Percentiles rank a stretch among this genome's conserved stretches.
Evolutionary conservation across 495 filamentous ascomycete species (phyloP).

Genomic region (Tuber calosporum): DNA sequence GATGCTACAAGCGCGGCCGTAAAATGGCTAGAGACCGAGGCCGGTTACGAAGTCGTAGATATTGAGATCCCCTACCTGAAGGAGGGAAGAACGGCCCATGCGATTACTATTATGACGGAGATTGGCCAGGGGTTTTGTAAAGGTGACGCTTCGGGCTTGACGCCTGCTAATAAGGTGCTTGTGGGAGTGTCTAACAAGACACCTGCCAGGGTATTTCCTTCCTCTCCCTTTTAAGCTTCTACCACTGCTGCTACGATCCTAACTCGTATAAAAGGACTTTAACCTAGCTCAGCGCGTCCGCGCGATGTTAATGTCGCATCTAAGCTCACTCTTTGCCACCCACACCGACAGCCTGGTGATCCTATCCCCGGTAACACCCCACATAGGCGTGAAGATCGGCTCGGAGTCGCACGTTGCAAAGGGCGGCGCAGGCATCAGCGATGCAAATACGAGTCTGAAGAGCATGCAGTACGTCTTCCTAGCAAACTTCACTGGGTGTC

Average conservation of each 20-base stretch:
- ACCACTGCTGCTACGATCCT: not conserved
- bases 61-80: slow-evolving; percentile 70
- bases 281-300: slow-evolving; percentile 68
- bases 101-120: slow-evolving; percentile 70
- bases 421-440: slow-evolving; percentile 59
- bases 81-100: slow-evolving; percentile 70
- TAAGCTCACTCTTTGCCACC: slow-evolving; percentile 61
- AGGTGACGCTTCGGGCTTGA: slow-evolving; percentile 48
- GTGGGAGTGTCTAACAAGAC: slow-evolving; percentile 58
- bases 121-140: slow-evolving; percentile 44
- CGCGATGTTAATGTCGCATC: slow-evolving; percentile 71
- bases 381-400: slow-evolving; percentile 64
- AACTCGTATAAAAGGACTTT: slow-evolving; percentile 50
- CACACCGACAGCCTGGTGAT: slow-evolving; percentile 68
- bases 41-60: slow-evolving; percentile 61
- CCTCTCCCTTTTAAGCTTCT: not conserved
- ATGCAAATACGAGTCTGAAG: slow-evolving; percentile 62
- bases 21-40: slow-evolving; percentile 51
- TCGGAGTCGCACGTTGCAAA: slow-evolving; percentile 49
- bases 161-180: slow-evolving; percentile 66
- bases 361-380: slow-evolving; percentile 69
- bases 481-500: slow-evolving; percentile 75
- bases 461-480: slow-evolving; percentile 88
- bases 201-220: slow-evolving; percentile 44
- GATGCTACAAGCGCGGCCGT: slow-evolving; percentile 56